A percentile compares a stretch with the other conserved stretches of the same genome.
These are phyloP conservation scores for Hygrophoropsis aurantiaca DNA, from an alignment of 768 basidiomycete genomes.

Conservation along the genomic window DNA sequence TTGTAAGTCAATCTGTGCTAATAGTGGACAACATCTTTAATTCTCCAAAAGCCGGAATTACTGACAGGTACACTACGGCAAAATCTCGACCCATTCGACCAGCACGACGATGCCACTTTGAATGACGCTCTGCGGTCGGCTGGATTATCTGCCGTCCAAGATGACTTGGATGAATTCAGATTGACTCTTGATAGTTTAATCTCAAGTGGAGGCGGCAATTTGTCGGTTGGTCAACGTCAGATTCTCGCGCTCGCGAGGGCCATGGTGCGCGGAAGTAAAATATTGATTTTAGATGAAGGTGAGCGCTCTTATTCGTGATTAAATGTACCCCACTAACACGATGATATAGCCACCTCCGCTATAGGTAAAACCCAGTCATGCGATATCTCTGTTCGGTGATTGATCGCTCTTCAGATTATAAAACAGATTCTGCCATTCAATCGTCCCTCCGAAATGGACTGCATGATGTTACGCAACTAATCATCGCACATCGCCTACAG, in stretches of 20 bases:
- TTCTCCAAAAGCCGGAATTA: constrained; percentile 41
- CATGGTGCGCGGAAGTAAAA: constrained; percentile 54
- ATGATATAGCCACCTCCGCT: constrained; percentile 41
- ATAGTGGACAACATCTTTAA: background rate
- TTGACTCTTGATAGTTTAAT: constrained; percentile 47
- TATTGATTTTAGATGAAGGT: constrained; percentile 61
- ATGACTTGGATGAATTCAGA: constrained; percentile 32
- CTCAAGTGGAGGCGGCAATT: constrained; percentile 42
- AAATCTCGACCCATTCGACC: constrained; percentile 61
- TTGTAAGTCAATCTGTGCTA: constrained; percentile 33
- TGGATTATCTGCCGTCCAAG: constrained; percentile 43
- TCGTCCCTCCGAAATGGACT: constrained; percentile 49
- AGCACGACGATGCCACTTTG: constrained; percentile 52
- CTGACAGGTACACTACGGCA: constrained; percentile 55
- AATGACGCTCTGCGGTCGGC: constrained; percentile 49
- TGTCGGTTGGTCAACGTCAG: constrained; percentile 63
- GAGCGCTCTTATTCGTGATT: constrained; percentile 3
- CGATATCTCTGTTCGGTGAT: background rate
- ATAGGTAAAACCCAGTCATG: constrained; percentile 28
- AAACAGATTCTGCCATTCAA: constrained; percentile 59
- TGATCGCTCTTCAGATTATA: constrained; percentile 40
- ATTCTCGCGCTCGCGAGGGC: constrained; percentile 60
- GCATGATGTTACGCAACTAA: constrained; percentile 49
- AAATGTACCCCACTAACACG: background rate
- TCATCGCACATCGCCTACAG: constrained; percentile 57